A percentile compares a stretch with the other conserved stretches of the same genome.
phyloP scores from a whole-genome alignment of 768 basidiomycete species.

The Chlorophyllum brunneum region DNA sequence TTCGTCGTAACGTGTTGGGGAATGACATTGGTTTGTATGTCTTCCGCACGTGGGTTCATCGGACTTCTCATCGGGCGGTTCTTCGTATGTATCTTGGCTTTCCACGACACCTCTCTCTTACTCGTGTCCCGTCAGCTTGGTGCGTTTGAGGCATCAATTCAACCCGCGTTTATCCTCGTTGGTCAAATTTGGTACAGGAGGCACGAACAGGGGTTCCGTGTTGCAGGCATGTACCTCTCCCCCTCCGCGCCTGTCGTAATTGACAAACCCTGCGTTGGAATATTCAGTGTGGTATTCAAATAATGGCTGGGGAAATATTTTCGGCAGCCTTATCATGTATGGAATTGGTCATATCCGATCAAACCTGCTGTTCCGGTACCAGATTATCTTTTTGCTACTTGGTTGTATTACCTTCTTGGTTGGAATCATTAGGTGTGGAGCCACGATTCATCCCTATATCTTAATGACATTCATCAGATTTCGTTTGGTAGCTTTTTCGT shows the following conservation, averaged over 20 bases:
- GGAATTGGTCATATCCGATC: constrained; percentile 30
- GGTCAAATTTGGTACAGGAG: constrained; percentile 33
- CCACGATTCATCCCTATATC: background rate
- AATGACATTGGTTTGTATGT: constrained; percentile 26
- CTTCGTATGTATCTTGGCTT: constrained; percentile 24
- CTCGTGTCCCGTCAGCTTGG: constrained; percentile 31
- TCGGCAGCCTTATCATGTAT: constrained; percentile 33
- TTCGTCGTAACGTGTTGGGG: constrained; percentile 32
- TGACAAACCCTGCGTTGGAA: background rate
- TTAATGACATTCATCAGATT: background rate
- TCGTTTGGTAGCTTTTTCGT: constrained; percentile 22
- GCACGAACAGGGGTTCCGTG: constrained; percentile 30
- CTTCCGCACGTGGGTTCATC: constrained; percentile 25
- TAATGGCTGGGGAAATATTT: constrained; percentile 29
- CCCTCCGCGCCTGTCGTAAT: background rate
- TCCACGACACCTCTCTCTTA: background rate
- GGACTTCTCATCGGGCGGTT: constrained; percentile 28
- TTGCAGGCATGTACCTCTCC: constrained; percentile 22
- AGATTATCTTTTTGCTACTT: constrained; percentile 27
- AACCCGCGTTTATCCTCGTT: constrained; percentile 26
- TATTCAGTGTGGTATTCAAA: constrained; percentile 28
- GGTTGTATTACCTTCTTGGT: constrained; percentile 24
- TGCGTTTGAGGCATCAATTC: constrained; percentile 28
- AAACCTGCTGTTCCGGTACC: constrained; percentile 22
- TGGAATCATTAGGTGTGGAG: constrained; percentile 22